Evolutionary conservation across 805 yeast species (phyloP).

Genomic region (Pichia insulana): DNA sequence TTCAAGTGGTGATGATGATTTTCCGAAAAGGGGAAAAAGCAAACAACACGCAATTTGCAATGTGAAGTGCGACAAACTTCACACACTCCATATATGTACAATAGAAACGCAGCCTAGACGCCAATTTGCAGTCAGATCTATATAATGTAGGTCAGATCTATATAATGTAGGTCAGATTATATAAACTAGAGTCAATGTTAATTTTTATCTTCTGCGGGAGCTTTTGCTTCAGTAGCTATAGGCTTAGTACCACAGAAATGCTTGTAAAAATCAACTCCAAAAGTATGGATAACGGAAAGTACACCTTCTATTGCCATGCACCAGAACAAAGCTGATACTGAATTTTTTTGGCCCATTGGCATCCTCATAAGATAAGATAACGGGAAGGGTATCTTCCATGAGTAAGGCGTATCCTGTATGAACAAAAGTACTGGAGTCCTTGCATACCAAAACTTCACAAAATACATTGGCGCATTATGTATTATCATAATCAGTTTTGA

Average conservation of each 20-base stretch:
- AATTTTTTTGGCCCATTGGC: conserved; percentile 6
- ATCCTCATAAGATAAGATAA: conserved; percentile 1
- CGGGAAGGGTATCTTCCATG: not conserved
- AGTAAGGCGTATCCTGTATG: not conserved
- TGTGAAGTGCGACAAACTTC: too few relatives aligned
- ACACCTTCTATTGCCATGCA: not conserved
- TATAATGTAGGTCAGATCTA: too few relatives aligned
- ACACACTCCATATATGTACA: too few relatives aligned
- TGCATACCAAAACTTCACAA: conserved; percentile 4
- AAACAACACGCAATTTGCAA: not conserved
- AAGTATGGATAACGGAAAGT: not conserved
- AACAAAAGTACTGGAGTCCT: conserved; percentile 2
- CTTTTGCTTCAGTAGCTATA: too few relatives aligned
- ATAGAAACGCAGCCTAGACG: too few relatives aligned
- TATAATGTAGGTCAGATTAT: too few relatives aligned
- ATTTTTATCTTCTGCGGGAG: too few relatives aligned
- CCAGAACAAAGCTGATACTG: not conserved
- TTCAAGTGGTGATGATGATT: not conserved
- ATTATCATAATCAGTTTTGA: conserved; percentile 32
- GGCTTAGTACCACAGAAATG: not conserved
- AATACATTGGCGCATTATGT: conserved; percentile 35
- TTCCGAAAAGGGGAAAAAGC: not conserved
- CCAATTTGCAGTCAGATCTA: too few relatives aligned
- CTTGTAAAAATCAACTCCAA: not conserved
- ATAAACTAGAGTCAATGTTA: too few relatives aligned